Conservation (phyloP, 164 flowering plant species). For the Stephania japonica region DNA sequence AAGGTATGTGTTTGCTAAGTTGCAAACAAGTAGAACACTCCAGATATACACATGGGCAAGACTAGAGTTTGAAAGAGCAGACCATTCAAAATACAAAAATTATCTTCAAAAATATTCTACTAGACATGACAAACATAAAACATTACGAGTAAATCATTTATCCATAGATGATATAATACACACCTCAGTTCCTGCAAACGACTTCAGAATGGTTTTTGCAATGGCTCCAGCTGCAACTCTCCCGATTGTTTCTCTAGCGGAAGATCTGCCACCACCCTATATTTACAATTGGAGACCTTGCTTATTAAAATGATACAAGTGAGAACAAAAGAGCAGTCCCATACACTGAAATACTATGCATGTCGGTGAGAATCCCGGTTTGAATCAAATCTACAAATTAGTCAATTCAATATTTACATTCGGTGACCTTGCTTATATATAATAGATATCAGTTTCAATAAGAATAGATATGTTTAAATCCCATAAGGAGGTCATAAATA, state of each 20-base stretch:
- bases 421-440: no score
- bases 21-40: not conserved
- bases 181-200: slow-evolving; percentile 83
- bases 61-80: not conserved
- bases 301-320: not conserved
- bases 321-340: not conserved
- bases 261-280: slow-evolving; percentile 99
- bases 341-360: not conserved
- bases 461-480: no score
- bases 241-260: slow-evolving; percentile 99
- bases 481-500: no score
- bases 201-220: slow-evolving; percentile 80
- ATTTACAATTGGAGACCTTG: slow-evolving; percentile 15
- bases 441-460: no score
- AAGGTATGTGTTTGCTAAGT: not conserved
- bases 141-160: not conserved
- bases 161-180: slow-evolving; percentile 10
- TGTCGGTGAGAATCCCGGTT: not conserved
- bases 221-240: slow-evolving; percentile 97
- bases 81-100: not conserved
- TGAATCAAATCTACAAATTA: not conserved
- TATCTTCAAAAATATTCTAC: not conserved
- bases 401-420: no score
- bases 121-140: not conserved
- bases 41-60: not conserved